Percentiles rank a stretch among this genome's conserved stretches.
phyloP scores from a whole-genome alignment of 345 rosid species.

The Triadica sebifera region DNA sequence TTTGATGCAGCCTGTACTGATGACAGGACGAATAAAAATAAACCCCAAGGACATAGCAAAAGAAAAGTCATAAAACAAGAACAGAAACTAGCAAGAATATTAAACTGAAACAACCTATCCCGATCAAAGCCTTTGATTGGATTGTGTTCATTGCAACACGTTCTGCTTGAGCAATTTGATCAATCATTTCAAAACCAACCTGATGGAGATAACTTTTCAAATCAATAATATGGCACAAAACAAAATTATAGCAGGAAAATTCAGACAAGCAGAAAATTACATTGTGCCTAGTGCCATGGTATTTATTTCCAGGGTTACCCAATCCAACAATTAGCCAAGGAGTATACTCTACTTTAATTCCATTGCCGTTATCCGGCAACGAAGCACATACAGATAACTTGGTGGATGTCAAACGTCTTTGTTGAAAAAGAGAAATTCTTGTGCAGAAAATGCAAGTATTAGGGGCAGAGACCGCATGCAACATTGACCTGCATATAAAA shows the following conservation, averaged over 20 bases:
- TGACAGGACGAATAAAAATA: slow-evolving; percentile 35
- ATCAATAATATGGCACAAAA: slow-evolving; percentile 17
- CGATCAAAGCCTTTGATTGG: slow-evolving; percentile 83
- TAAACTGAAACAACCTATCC: slow-evolving; percentile 64
- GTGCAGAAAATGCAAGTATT: slow-evolving; percentile 39
- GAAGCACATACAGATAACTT: slow-evolving; percentile 52
- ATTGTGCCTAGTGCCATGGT: slow-evolving; percentile 92
- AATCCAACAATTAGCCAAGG: slow-evolving; percentile 94
- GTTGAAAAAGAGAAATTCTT: slow-evolving; percentile 26
- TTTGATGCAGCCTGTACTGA: slow-evolving; percentile 78
- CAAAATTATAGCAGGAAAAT: not conserved
- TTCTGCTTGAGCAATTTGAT: slow-evolving; percentile 56
- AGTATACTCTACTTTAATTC: slow-evolving; percentile 65
- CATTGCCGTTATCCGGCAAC: slow-evolving; percentile 31
- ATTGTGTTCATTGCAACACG: slow-evolving; percentile 69
- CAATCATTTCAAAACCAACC: slow-evolving; percentile 95
- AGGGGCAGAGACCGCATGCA: slow-evolving; percentile 53
- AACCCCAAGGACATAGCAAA: slow-evolving; percentile 24
- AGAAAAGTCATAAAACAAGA: slow-evolving; percentile 3
- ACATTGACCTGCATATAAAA: slow-evolving; percentile 54
- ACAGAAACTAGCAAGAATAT: slow-evolving; percentile 9
- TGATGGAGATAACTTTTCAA: slow-evolving; percentile 23
- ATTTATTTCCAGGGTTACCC: slow-evolving; percentile 95
- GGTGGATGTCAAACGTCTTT: slow-evolving; percentile 27
- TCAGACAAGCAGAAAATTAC: slow-evolving; percentile 53